Base-by-base conservation (phyloP, 257 asterid genomes). In the Fraxinus excelsior region DNA sequence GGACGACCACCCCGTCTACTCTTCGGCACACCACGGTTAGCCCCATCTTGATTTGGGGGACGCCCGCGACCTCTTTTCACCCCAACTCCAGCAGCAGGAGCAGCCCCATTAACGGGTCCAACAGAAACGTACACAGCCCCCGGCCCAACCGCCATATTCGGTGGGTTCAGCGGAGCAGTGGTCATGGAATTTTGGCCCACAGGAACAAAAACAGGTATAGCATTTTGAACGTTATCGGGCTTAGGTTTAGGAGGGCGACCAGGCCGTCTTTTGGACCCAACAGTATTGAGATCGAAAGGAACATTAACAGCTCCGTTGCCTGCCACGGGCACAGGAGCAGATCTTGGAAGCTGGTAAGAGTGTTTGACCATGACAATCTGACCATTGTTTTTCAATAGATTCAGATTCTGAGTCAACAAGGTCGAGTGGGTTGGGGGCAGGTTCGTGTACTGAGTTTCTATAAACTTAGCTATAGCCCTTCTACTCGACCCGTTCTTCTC, bases 401-500 rank as follows among this genome's bases (percentile, higher is more conserved):
- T 89, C 70, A 94, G 84, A 78, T 86, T 86, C 53, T 82, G 80
- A 74, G 91, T 79, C 86, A 94, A 73, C 78, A 89, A 82, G 35
- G 78, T 79, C 5, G 89, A 71, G 89, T 89, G 91, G 42, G 82
- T 85, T 4, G 87, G 81, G 0, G 95, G 92, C 7, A 90, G 87
- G 70, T 78, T 79, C 21, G 80, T 1, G 83, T 82, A 92, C 29
- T 79, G 82, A n/a, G 85, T 65, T 73, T 90, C 96, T 9, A 94
- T 86, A 37, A 82, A 90, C 89, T 86, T 89, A 0, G 91, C 87
- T 16, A 92, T 90, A 0, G 96, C 96, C 35, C 81, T 74, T 76
- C 77, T 88, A 78, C 96, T 94, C 81, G 97, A 94, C 32, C 98
- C 98, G 14, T 88, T 78, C 1, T 62, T 84, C 79, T 94, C 97